These are phyloP conservation scores for Breviolum minutum DNA, from an alignment of 73 alveolate genomes.

Conservation along the genomic window DNA sequence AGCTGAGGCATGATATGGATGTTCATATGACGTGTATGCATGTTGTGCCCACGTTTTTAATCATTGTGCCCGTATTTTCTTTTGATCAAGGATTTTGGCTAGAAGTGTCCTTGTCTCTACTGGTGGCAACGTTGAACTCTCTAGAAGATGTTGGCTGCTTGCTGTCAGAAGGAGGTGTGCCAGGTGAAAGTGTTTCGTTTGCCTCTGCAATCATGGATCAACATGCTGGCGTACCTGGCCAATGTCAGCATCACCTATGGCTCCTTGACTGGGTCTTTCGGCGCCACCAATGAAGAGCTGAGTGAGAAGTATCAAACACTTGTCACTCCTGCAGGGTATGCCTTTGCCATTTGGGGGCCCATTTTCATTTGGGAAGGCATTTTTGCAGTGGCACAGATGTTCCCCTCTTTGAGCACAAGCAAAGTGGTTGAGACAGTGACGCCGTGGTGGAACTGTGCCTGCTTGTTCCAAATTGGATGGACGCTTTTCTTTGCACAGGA, in stretches of 20 bases:
- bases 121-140: not conserved
- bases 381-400: conserved; percentile 73
- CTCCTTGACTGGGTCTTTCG: conserved; percentile 76
- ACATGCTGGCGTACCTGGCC: conserved; percentile 42
- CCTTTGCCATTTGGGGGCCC: conserved; percentile 82
- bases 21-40: too few species aligned
- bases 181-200: not conserved
- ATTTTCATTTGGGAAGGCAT: conserved; percentile 78
- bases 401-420: conserved; percentile 26
- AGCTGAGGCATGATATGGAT: too few species aligned
- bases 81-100: not conserved
- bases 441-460: conserved; percentile 58
- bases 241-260: conserved; percentile 76
- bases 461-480: conserved; percentile 75
- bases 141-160: not conserved
- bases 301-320: conserved; percentile 87
- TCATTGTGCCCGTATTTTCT: too few species aligned
- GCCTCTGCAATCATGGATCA: conserved; percentile 8
- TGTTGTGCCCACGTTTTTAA: too few species aligned
- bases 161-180: conserved; percentile 24
- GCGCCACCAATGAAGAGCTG: conserved; percentile 33
- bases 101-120: not conserved
- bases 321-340: conserved; percentile 71
- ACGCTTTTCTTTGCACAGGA: conserved; percentile 92
- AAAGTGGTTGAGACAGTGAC: conserved; percentile 44